Percentiles rank a stretch among this genome's conserved stretches.
Evolutionary conservation across 1,139 yeast genomes (phyloP).

Genomic region (Yamadazyma siamensis): DNA sequence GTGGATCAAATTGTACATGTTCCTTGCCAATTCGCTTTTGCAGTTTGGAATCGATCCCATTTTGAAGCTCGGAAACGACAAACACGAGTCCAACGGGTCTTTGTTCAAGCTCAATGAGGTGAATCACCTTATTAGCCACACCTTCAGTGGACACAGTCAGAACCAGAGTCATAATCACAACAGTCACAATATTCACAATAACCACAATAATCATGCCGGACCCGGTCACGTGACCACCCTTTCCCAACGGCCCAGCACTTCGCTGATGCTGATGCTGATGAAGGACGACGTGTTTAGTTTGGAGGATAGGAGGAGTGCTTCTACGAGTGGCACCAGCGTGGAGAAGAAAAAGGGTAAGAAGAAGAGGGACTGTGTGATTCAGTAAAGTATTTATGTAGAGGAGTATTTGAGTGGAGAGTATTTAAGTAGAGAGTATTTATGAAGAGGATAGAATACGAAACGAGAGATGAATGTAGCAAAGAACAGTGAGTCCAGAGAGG

Average conservation of each 20-base stretch:
- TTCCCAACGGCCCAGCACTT: too few species aligned
- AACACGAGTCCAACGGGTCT: slow-evolving; percentile 3
- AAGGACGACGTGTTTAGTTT: slow-evolving; percentile 11
- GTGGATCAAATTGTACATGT: slow-evolving; percentile 67
- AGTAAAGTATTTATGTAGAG: too few species aligned
- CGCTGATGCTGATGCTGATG: too few species aligned
- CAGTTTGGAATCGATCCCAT: slow-evolving; percentile 66
- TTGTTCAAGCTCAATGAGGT: slow-evolving; percentile 11
- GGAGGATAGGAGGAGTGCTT: slow-evolving; percentile 11
- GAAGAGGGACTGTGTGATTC: slow-evolving; percentile 33
- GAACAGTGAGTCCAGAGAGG: too few species aligned
- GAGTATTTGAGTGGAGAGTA: too few species aligned
- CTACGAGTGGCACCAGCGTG: slow-evolving; percentile 9
- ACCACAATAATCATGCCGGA: too few species aligned
- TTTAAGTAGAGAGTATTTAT: too few species aligned
- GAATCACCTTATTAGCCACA: slow-evolving; percentile 2
- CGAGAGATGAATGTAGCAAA: too few species aligned
- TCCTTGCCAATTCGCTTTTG: slow-evolving; percentile 61
- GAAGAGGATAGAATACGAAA: too few species aligned
- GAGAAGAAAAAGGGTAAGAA: slow-evolving; percentile 19
- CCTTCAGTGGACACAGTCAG: background rate
- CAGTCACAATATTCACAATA: background rate
- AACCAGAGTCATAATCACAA: slow-evolving; percentile 1
- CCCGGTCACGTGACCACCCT: too few species aligned
- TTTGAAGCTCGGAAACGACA: slow-evolving; percentile 20